Evolutionary conservation across 805 yeast genomes (phyloP), one percentile per base, ranked within the genome.

Genomic region (Blastobotrys peoriensis): DNA sequence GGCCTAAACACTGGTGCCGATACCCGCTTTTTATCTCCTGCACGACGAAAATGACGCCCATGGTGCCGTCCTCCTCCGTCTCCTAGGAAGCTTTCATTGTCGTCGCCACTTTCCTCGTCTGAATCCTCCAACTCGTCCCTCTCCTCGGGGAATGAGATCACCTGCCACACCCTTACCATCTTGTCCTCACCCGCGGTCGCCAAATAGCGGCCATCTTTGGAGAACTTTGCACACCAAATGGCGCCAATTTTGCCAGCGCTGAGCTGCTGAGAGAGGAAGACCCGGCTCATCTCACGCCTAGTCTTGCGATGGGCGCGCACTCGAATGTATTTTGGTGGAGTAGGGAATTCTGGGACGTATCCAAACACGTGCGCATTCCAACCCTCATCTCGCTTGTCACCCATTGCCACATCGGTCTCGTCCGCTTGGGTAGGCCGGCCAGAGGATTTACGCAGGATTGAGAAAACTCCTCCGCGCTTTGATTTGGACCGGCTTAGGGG

Each of bases 181-280:
- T 82, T 73, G 57, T 85, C 88, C 53, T 84, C 78, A 16, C 95
- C 94, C 0, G 91, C 96, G 1, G 84, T 76, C 0, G 96, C 96
- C 55, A 89, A 63, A 59, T 73, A 86, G 61, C 78, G 80, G 8
- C 97, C 97, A 63, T 89, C 95, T 9, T 63, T 62, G 46, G 85
- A 79, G 63, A 89, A 89, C 54, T 78, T 75, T 67, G 83, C 68
- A 6, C 78, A 75, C 75, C 88, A 86, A n/a, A 85, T 71, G 10
- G 93, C 84, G 37, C 66, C 62, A 20, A 46, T 39, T 23, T 44
- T 46, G 16, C 36, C 34, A 3, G 49, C 40, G n/a, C 35, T 22
- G 10, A 65, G 52, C 45, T 62, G 63, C 51, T 66, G 69, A 21
- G 67, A 67, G 38, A 64, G 56, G 46, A 62, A 62, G 18, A 59